Evolutionary conservation across 2,329 filamentous ascomycete species (phyloP).

Genomic region (Aureobasidium sp.): DNA sequence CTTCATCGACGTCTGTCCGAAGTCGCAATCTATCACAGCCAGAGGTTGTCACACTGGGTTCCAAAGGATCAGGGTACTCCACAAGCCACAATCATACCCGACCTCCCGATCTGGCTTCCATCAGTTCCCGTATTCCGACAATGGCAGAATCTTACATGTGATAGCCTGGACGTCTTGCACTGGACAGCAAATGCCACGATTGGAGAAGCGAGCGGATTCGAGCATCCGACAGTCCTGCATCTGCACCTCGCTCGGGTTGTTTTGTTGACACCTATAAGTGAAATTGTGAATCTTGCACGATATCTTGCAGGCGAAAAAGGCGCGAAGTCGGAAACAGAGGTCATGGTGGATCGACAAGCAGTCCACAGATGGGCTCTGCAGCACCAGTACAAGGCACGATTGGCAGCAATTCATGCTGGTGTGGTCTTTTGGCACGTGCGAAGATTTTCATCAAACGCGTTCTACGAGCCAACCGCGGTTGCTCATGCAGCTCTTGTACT

Average conservation of each 20-base stretch:
- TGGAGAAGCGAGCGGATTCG: conserved; percentile 42
- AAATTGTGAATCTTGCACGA: conserved; percentile 38
- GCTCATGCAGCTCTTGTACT: conserved; percentile 59
- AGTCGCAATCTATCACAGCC: conserved; percentile 38
- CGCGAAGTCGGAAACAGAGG: background rate
- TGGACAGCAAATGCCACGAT: conserved; percentile 51
- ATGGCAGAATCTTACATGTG: conserved; percentile 42
- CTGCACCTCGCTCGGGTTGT: conserved; percentile 49
- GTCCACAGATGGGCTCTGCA: conserved; percentile 44
- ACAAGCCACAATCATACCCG: background rate
- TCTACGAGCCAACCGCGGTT: conserved; percentile 58
- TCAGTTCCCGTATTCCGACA: conserved; percentile 41
- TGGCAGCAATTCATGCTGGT: conserved; percentile 48
- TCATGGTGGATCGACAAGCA: conserved; percentile 20
- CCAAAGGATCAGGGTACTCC: conserved; percentile 14
- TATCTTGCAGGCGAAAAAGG: background rate
- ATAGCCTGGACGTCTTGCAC: conserved; percentile 50
- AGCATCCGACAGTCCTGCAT: conserved; percentile 50
- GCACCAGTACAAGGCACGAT: conserved; percentile 50
- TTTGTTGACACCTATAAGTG: conserved; percentile 42
- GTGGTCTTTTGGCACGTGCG: conserved; percentile 47
- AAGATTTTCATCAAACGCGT: conserved; percentile 41
- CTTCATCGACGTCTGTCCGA: conserved; percentile 45
- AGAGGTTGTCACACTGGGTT: conserved; percentile 36
- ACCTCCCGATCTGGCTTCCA: conserved; percentile 23